phyloP scores from a whole-genome alignment of 768 basidiomycete genomes.

The Epithele typhae region DNA sequence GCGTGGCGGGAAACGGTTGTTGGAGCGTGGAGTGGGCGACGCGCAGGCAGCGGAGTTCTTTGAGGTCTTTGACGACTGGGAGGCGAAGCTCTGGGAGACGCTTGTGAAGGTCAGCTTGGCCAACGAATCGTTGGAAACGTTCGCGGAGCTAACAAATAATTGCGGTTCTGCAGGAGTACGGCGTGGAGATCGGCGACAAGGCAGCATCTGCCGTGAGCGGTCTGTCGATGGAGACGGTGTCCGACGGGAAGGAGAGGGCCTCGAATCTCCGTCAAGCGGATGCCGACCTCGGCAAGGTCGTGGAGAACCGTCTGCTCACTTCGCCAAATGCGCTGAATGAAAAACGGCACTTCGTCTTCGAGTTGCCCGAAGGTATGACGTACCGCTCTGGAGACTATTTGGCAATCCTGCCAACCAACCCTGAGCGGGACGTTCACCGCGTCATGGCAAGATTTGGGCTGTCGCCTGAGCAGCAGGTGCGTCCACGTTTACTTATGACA shows the following conservation, averaged over 20 bases:
- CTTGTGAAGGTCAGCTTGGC: constrained; percentile 27
- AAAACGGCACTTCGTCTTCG: constrained; percentile 42
- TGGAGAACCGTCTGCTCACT: constrained; percentile 37
- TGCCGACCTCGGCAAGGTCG: constrained; percentile 34
- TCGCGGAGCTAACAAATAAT: neutral
- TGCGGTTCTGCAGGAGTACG: constrained; percentile 27
- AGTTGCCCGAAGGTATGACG: constrained; percentile 34
- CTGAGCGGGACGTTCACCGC: constrained; percentile 33
- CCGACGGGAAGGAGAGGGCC: constrained; percentile 31
- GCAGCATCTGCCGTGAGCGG: constrained; percentile 8
- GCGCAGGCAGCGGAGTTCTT: constrained; percentile 40
- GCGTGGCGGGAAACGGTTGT: constrained; percentile 33
- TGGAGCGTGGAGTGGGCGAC: constrained; percentile 38
- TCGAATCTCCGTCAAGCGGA: constrained; percentile 34
- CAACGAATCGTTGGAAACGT: no score
- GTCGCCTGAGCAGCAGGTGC: constrained; percentile 36
- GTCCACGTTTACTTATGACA: neutral
- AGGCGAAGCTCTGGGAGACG: constrained; percentile 33
- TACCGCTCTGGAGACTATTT: constrained; percentile 46
- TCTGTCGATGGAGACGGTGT: constrained; percentile 29
- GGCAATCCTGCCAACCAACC: constrained; percentile 40
- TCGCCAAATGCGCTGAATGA: constrained; percentile 32
- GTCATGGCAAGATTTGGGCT: constrained; percentile 35
- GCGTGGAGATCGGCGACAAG: constrained; percentile 17
- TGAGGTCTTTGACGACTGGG: constrained; percentile 41